Conservation (phyloP, 306 rosid species). For the Dryas alaskensis region DNA sequence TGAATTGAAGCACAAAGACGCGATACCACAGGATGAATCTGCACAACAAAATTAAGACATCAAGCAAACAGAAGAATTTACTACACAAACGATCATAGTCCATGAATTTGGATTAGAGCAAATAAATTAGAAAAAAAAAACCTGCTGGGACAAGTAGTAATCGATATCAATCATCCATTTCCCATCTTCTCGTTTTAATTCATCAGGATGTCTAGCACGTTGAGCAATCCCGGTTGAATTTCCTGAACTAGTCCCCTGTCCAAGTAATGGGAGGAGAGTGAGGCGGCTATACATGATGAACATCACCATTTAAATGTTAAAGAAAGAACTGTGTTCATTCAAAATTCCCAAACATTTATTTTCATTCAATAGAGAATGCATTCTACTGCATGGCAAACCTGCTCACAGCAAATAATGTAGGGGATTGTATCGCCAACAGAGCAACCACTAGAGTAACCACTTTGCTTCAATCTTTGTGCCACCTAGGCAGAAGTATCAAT, state of each 20-base stretch:
- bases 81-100: conserved; percentile 5
- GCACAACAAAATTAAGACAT: conserved; percentile 27
- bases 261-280: conserved; percentile 24
- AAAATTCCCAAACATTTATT: not conserved
- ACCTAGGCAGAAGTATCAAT: conserved; percentile 51
- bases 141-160: conserved; percentile 96
- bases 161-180: conserved; percentile 93
- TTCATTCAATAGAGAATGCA: conserved; percentile 19
- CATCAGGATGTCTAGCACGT: conserved; percentile 99
- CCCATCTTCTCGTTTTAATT: conserved; percentile 82
- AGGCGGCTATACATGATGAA: conserved; percentile 16
- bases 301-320: conserved; percentile 20
- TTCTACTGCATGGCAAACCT: conserved; percentile 52
- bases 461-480: conserved; percentile 88
- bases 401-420: conserved; percentile 83
- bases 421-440: conserved; percentile 91
- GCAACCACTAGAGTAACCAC: conserved; percentile 80
- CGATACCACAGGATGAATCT: conserved; percentile 98
- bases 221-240: conserved; percentile 67
- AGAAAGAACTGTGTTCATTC: conserved; percentile 10
- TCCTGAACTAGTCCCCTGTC: conserved; percentile 67
- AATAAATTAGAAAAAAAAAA: conserved; percentile 14
- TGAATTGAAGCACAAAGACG: conserved; percentile 94
- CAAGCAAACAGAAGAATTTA: conserved; percentile 21
- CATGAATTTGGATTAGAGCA: conserved; percentile 4